Percentiles rank a stretch among this genome's conserved stretches.
Conservation (phyloP, 208 protist genomes). For the Porcisia deanei region DNA sequence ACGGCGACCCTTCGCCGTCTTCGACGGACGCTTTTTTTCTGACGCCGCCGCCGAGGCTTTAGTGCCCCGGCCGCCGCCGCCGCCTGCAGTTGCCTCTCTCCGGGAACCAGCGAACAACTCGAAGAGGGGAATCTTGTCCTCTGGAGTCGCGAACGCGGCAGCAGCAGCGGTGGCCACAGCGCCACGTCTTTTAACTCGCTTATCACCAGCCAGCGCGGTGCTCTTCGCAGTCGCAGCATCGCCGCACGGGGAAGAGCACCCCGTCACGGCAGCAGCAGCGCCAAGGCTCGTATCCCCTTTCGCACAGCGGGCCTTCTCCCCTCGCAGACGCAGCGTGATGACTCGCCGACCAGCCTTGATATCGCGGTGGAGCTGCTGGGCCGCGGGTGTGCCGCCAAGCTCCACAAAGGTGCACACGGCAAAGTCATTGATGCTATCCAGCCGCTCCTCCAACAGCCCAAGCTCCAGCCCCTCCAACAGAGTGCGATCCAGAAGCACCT, state of each 20-base stretch:
- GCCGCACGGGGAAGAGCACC: neutral
- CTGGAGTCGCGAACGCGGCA: neutral
- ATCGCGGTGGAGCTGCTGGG: constrained; percentile 36
- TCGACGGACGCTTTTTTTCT: constrained; percentile 1
- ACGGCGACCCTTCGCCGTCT: neutral
- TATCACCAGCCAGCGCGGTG: neutral
- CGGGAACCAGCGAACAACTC: constrained; percentile 5
- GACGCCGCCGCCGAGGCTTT: neutral
- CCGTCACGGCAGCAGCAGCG: neutral
- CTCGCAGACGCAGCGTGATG: constrained; percentile 46
- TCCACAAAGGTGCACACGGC: constrained; percentile 71
- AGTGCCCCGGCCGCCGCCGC: neutral
- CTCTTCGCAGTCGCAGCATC: neutral
- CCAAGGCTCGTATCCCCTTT: neutral
- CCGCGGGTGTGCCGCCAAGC: constrained; percentile 41
- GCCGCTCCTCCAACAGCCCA: constrained; percentile 71
- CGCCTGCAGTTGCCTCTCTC: neutral
- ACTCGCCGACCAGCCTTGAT: constrained; percentile 35
- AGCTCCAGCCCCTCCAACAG: constrained; percentile 69
- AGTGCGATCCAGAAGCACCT: constrained; percentile 64
- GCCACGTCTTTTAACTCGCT: neutral
- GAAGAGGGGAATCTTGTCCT: constrained; percentile 14
- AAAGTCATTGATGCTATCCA: constrained; percentile 76
- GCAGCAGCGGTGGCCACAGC: neutral
- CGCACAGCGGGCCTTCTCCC: constrained; percentile 22